Percentiles rank a stretch among this genome's conserved stretches.
phyloP scores from a whole-genome alignment of 257 asterid species.

The Solanum piurae region DNA sequence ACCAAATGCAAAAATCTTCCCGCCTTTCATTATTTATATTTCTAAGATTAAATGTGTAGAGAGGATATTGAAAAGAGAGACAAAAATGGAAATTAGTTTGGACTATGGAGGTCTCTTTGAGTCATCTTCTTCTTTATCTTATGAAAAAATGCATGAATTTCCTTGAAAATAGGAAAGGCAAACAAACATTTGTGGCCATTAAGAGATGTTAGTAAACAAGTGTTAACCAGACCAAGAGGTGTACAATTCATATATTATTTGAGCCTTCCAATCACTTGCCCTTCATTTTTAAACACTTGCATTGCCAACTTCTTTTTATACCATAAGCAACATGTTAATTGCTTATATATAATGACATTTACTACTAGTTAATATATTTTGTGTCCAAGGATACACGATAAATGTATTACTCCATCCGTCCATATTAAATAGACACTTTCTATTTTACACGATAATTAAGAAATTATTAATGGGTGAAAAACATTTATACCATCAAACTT shows the following conservation, averaged over 20 bases:
- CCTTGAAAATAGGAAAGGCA: not conserved
- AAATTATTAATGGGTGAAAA: not conserved
- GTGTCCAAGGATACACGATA: not conserved
- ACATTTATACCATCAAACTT: not conserved
- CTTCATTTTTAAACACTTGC: not conserved
- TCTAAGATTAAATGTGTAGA: not conserved
- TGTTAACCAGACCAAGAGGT: not conserved
- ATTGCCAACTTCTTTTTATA: not conserved
- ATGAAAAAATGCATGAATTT: not conserved
- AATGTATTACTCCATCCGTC: not conserved
- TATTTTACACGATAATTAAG: no score
- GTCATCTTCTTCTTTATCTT: not conserved
- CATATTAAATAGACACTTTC: not conserved
- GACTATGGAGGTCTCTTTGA: not conserved
- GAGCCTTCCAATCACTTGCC: not conserved
- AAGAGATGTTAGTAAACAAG: not conserved
- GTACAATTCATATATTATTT: not conserved
- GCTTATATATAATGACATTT: not conserved
- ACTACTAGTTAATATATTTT: not conserved
- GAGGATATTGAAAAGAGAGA: not conserved
- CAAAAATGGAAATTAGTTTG: not conserved
- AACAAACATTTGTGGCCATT: not conserved
- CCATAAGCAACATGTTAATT: not conserved
- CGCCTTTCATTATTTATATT: constrained; percentile 2
- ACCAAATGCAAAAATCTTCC: constrained; percentile 7